These are phyloP conservation scores for Herpotrichia juniperi DNA, from an alignment of 2,329 filamentous ascomycete genomes.

Conservation along the genomic window DNA sequence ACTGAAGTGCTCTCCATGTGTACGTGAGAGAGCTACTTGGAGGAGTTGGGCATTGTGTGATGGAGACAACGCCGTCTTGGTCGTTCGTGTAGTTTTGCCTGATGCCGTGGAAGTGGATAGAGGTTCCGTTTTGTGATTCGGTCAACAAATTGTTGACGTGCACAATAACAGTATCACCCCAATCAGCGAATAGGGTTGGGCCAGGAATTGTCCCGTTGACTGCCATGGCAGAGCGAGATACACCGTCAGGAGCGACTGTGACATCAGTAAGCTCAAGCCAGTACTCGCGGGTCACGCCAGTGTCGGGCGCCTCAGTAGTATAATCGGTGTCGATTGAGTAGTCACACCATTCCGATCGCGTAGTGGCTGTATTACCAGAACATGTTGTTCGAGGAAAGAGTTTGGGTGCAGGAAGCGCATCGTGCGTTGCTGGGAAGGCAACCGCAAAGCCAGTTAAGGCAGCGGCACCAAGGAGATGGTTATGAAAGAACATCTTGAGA, in stretches of 20 bases:
- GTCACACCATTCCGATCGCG: constrained; percentile 51
- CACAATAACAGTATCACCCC: constrained; percentile 47
- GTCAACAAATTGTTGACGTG: constrained; percentile 41
- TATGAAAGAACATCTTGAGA: constrained; percentile 1
- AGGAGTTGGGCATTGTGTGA: constrained; percentile 40
- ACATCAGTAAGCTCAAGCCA: constrained; percentile 51
- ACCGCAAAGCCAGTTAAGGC: constrained; percentile 1
- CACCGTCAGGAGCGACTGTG: constrained; percentile 61
- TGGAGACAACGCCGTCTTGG: constrained; percentile 35
- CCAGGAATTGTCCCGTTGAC: constrained; percentile 54
- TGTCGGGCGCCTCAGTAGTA: constrained; percentile 56
- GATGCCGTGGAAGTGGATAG: constrained; percentile 41
- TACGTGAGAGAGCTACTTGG: constrained; percentile 32
- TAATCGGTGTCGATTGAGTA: constrained; percentile 60
- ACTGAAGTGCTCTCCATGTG: constrained; percentile 46
- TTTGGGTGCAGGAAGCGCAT: constrained; percentile 1
- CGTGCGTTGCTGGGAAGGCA: constrained; percentile 1
- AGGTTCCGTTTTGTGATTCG: constrained; percentile 34
- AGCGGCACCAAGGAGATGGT: constrained; percentile 1
- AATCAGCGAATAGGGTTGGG: constrained; percentile 50
- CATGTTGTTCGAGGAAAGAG: constrained; percentile 25
- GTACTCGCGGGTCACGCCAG: constrained; percentile 61
- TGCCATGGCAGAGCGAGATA: constrained; percentile 43
- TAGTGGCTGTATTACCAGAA: constrained; percentile 37
- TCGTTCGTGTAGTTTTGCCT: constrained; percentile 39